Evolutionary conservation across 805 yeast genomes (phyloP), one percentile per base, ranked within the genome.

Genomic region (Saccharomyces jurei): DNA sequence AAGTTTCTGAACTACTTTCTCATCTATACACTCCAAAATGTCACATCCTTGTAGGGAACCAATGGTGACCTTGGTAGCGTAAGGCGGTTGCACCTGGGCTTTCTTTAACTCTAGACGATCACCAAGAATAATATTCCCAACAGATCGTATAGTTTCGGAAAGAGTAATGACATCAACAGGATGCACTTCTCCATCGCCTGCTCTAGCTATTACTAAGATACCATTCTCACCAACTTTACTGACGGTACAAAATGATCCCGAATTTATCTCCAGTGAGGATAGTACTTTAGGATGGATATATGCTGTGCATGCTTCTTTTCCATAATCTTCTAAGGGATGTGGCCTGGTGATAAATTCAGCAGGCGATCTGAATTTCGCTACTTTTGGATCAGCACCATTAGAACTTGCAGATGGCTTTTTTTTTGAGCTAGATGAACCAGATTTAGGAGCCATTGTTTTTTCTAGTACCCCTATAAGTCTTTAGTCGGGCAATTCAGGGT

Each of bases 81-180:
- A 74, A 2, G 67, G 69, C 3, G 90, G 89, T 54, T 81, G 86
- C 2, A 67, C 60, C 4, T 69, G 51, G 25, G 73, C 71, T 59
- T 78, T 83, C 11, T 65, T 63, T 0, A 92, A 59, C 29, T 72
- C 71, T 22, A 81, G 58, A 48, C 83, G 65, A 53, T 81, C 84
- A 48, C 86, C 86, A 5, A 79, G 67, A 4, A 77, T 56, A 1
- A 78, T 58, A 46, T 74, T 77, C 11, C 75, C 71, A 2, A 77
- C 69, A 6, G 70, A 60, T 57, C 84, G 67, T 41, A 79, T 55
- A 0, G 79, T 60, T 36, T 78, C 63, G 32, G 83, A 81, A 13
- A 85, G 74, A 54, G 80, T 71, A 9, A 82, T 67, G 13, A 81
- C 76, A 53, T 74, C 71, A 21, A 56, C 52, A 0, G 72, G 69